Conservation (phyloP, 176 grass and related monocot species). For the Triticum timopheevii region DNA sequence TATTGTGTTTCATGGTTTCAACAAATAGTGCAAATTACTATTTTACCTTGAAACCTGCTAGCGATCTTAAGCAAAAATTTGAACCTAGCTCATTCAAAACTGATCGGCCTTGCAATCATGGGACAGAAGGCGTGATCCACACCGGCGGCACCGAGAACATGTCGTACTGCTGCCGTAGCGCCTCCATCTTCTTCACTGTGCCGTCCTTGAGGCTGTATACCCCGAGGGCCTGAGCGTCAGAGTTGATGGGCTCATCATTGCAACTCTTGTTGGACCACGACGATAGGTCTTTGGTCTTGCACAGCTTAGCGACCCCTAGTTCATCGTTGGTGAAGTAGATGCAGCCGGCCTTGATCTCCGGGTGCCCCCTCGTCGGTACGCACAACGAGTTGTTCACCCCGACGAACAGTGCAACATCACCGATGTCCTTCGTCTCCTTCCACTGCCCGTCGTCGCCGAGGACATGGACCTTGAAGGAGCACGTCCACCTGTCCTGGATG, state of each 20-base stretch:
- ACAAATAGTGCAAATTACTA: no score
- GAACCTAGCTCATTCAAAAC: neutral
- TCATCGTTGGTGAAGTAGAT: neutral
- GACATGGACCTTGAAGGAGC: neutral
- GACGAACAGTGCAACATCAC: neutral
- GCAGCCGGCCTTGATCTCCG: neutral
- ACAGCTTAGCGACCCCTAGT: neutral
- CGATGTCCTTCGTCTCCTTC: neutral
- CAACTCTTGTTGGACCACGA: no score
- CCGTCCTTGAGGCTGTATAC: neutral
- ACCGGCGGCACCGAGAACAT: neutral
- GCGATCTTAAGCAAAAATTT: no score
- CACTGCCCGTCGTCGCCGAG: neutral
- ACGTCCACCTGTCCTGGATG: neutral
- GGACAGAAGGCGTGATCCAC: neutral
- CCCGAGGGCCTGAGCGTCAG: neutral
- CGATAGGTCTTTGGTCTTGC: neutral
- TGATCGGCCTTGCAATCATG: neutral
- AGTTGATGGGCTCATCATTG: neutral
- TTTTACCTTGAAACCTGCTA: no score
- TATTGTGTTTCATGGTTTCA: no score
- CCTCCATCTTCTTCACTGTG: neutral
- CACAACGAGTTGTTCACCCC: neutral
- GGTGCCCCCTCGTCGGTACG: neutral
- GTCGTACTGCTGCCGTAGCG: neutral